Evolutionary conservation across 164 flowering plant species (phyloP).

Genomic region (Dillenia suffruticosa): DNA sequence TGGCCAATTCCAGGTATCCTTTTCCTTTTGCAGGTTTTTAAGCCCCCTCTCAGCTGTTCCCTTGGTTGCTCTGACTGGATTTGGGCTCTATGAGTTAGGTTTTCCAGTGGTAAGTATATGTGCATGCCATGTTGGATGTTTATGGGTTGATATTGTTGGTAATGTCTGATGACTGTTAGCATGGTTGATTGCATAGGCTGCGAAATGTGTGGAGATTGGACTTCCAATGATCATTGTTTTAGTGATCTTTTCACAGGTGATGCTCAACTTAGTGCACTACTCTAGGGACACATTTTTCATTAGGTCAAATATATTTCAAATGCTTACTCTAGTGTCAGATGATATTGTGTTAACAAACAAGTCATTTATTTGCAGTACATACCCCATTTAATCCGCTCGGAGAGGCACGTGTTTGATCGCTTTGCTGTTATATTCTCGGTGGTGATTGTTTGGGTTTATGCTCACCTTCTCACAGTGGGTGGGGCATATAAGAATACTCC

Average conservation of each 20-base stretch:
- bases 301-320: background rate
- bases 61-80: constrained; percentile 76
- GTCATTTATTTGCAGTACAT: constrained; percentile 56
- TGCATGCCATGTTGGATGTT: background rate
- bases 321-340: background rate
- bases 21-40: constrained; percentile 46
- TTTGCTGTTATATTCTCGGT: constrained; percentile 87
- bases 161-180: constrained; percentile 1
- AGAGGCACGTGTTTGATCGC: constrained; percentile 58
- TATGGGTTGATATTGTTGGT: too few species aligned
- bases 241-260: constrained; percentile 75
- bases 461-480: constrained; percentile 90
- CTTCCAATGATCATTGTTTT: constrained; percentile 73
- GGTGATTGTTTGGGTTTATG: constrained; percentile 85
- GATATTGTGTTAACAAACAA: background rate
- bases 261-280: background rate
- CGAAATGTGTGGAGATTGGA: constrained; percentile 89
- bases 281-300: background rate
- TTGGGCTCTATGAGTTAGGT: constrained; percentile 82
- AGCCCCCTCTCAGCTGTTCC: constrained; percentile 90
- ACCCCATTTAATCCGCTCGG: constrained; percentile 52
- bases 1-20: background rate
- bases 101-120: constrained; percentile 72
- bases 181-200: constrained; percentile 40
- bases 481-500: constrained; percentile 75